Evolutionary conservation across 768 basidiomycete genomes (phyloP).

Genomic region (Podaxis mareebaensis): DNA sequence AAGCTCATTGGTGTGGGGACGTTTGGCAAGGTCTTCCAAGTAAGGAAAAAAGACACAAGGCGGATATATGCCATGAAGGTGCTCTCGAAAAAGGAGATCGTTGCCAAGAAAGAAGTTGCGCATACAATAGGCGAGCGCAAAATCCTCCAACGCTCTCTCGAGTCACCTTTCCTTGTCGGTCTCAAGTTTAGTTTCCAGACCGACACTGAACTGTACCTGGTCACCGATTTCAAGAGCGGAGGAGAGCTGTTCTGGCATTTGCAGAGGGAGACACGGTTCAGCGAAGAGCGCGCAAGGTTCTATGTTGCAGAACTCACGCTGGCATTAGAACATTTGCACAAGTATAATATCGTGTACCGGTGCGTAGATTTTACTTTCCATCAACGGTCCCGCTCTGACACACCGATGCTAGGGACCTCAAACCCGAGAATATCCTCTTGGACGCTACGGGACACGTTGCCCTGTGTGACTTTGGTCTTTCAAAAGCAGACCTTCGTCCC

Average conservation of each 20-base stretch:
- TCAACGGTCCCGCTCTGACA: not conserved
- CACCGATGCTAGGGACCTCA: constrained; percentile 68
- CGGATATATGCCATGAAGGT: constrained; percentile 99
- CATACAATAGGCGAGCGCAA: constrained; percentile 99
- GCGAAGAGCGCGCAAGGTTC: constrained; percentile 91
- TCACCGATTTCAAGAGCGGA: constrained; percentile 98
- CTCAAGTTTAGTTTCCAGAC: constrained; percentile 99
- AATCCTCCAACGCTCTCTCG: constrained; percentile 90
- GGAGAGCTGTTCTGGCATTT: constrained; percentile 99
- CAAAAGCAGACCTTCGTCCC: constrained; percentile 90
- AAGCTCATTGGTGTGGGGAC: constrained; percentile 98
- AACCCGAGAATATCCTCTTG: constrained; percentile 97
- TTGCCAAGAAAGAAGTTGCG: constrained; percentile 98
- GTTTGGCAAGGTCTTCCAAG: constrained; percentile 98
- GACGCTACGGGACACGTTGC: constrained; percentile 99
- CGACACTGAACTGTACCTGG: constrained; percentile 90
- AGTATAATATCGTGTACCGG: constrained; percentile 95
- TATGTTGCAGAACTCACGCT: constrained; percentile 96
- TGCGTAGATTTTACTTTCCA: constrained; percentile 35
- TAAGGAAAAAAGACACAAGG: constrained; percentile 96
- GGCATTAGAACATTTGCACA: constrained; percentile 96
- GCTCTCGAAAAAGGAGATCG: constrained; percentile 96
- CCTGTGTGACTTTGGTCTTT: constrained; percentile 96
- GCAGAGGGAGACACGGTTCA: constrained; percentile 92
- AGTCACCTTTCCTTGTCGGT: constrained; percentile 96